These are phyloP conservation scores for Microdochium bolleyi DNA, from an alignment of 2,329 filamentous ascomycete genomes.

Conservation along the genomic window DNA sequence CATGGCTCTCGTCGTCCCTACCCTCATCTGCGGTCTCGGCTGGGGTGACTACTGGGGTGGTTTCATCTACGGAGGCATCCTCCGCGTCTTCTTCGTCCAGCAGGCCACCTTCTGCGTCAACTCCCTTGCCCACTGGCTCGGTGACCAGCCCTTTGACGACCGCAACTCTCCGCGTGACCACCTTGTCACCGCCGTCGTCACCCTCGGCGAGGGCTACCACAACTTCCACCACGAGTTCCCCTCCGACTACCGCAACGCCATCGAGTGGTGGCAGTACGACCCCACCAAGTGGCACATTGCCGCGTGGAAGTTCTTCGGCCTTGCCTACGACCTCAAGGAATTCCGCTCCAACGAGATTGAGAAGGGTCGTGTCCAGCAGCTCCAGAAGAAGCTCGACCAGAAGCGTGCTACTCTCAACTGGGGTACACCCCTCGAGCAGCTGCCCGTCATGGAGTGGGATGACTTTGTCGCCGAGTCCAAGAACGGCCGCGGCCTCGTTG, in stretches of 20 bases:
- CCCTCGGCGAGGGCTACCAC: constrained; percentile 63
- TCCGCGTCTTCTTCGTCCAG: constrained; percentile 43
- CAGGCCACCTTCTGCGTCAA: constrained; percentile 47
- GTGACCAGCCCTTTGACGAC: constrained; percentile 63
- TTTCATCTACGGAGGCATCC: constrained; percentile 41
- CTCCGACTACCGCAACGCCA: constrained; percentile 63
- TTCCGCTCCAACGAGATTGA: constrained; percentile 62
- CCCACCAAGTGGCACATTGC: constrained; percentile 66
- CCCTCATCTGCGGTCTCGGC: constrained; percentile 34
- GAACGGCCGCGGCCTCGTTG: constrained; percentile 54
- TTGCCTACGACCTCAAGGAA: constrained; percentile 60
- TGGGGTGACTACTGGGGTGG: constrained; percentile 41
- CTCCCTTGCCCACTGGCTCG: constrained; percentile 44
- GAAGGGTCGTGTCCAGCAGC: constrained; percentile 58
- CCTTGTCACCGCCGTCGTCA: constrained; percentile 58
- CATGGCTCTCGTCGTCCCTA: constrained; percentile 39
- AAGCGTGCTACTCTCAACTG: constrained; percentile 56
- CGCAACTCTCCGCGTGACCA: constrained; percentile 63
- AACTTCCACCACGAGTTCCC: constrained; percentile 71
- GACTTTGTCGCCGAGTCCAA: constrained; percentile 55
- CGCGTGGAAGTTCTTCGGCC: constrained; percentile 57
- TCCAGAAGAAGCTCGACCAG: constrained; percentile 62
- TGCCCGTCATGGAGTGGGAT: constrained; percentile 38
- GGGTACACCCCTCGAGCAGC: constrained; percentile 53
- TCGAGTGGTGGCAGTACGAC: constrained; percentile 64